phyloP scores from a whole-genome alignment of 345 rosid species.

The Camelina hispida region DNA sequence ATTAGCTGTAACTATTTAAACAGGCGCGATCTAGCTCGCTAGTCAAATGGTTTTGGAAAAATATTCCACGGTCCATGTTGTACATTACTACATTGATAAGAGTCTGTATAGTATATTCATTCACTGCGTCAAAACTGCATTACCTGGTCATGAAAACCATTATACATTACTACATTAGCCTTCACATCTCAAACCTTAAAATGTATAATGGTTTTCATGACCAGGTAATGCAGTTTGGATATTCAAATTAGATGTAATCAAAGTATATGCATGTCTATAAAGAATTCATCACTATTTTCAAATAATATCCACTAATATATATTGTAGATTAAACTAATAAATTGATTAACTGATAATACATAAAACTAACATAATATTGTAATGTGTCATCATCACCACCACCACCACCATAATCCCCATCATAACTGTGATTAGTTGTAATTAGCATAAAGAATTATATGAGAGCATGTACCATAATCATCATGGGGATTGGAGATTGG shows the following conservation, averaged over 20 bases:
- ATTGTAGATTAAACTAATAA: background rate
- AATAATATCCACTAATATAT: background rate
- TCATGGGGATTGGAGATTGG: slow-evolving; percentile 35
- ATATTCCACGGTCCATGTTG: slow-evolving; percentile 29
- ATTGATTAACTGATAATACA: slow-evolving; percentile 7
- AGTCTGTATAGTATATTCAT: slow-evolving; percentile 17
- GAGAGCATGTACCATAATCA: slow-evolving; percentile 28
- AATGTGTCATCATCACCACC: slow-evolving; percentile 18
- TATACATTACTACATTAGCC: too few relatives aligned
- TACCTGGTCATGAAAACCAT: too few relatives aligned
- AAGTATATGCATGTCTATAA: background rate
- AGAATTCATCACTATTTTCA: background rate
- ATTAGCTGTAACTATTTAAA: slow-evolving; percentile 6
- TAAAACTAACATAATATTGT: slow-evolving; percentile 12
- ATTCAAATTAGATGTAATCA: background rate
- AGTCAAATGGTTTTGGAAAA: slow-evolving; percentile 31
- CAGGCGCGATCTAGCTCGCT: slow-evolving; percentile 10
- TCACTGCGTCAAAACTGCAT: background rate
- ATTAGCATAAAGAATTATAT: slow-evolving; percentile 23
- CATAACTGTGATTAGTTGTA: slow-evolving; percentile 35
- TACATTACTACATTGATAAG: slow-evolving; percentile 8
- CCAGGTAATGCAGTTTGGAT: background rate
- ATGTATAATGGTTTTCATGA: background rate
- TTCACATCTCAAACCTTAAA: slow-evolving; percentile 8
- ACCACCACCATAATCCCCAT: slow-evolving; percentile 24